Evolutionary conservation across 768 basidiomycete species (phyloP).

Genomic region (Botryobasidium botryosum): DNA sequence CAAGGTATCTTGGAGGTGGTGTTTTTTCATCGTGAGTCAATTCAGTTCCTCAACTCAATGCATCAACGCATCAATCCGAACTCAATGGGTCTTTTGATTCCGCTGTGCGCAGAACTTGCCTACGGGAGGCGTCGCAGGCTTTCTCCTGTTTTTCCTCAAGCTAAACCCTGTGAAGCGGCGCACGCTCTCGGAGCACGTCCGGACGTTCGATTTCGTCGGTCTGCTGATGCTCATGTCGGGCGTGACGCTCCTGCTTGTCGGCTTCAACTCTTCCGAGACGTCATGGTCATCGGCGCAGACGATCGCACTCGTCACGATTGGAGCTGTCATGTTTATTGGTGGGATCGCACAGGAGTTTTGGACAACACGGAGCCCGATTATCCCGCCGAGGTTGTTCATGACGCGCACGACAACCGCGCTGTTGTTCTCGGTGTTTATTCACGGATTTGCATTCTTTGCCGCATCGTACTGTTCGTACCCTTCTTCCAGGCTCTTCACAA

Average conservation of each 20-base stretch:
- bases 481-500: neutral
- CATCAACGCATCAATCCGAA: too few species aligned
- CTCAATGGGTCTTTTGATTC: too few species aligned
- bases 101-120: too few species aligned
- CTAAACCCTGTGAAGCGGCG: slow-evolving; percentile 56
- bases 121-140: slow-evolving; percentile 43
- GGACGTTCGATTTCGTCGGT: slow-evolving; percentile 57
- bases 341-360: slow-evolving; percentile 34
- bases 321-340: neutral
- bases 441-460: slow-evolving; percentile 45
- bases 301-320: neutral
- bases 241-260: slow-evolving; percentile 47
- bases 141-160: slow-evolving; percentile 45
- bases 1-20: slow-evolving; percentile 70
- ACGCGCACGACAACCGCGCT: slow-evolving; percentile 54
- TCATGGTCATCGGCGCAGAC: slow-evolving; percentile 31
- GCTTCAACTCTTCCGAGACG: slow-evolving; percentile 53
- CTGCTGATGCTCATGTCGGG: slow-evolving; percentile 44
- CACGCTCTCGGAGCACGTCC: slow-evolving; percentile 36
- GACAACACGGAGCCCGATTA: slow-evolving; percentile 49
- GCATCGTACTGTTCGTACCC: slow-evolving; percentile 19
- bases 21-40: too few species aligned
- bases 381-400: slow-evolving; percentile 64
- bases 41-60: too few species aligned
- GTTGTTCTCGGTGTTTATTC: slow-evolving; percentile 40